A percentile compares a stretch with the other conserved stretches of the same genome.
phyloP scores from a whole-genome alignment of 106 monocot species.

The Apostasia shenzhenica region DNA sequence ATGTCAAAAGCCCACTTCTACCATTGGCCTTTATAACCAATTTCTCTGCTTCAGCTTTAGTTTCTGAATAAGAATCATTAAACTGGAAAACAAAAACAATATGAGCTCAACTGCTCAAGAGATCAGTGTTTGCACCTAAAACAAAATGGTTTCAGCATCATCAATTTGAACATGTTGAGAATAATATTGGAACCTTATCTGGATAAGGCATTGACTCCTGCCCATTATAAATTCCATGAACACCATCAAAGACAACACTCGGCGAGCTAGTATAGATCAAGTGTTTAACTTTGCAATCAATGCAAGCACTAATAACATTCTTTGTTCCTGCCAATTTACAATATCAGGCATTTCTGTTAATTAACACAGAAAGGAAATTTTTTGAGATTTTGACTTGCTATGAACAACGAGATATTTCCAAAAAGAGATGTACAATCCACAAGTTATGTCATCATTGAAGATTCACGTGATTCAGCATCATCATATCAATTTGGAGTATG shows the following conservation, averaged over 20 bases:
- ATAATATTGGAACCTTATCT: constrained; percentile 37
- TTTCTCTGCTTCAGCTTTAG: constrained; percentile 93
- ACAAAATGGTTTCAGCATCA: not conserved
- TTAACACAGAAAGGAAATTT: not conserved
- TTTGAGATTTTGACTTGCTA: not conserved
- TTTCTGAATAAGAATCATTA: constrained; percentile 97
- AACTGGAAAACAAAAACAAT: constrained; percentile 41
- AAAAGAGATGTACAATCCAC: too few relatives aligned
- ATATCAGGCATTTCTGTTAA: not conserved
- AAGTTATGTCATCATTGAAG: too few relatives aligned
- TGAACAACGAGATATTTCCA: too few relatives aligned
- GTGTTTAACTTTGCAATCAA: constrained; percentile 87
- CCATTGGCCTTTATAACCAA: constrained; percentile 85
- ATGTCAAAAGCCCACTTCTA: constrained; percentile 72
- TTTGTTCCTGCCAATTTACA: constrained; percentile 61
- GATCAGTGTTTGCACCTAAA: constrained; percentile 1
- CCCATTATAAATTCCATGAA: constrained; percentile 75
- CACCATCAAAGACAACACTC: constrained; percentile 92
- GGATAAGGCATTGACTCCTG: constrained; percentile 81
- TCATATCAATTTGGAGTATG: too few relatives aligned
- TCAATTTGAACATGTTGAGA: not conserved
- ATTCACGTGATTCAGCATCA: too few relatives aligned
- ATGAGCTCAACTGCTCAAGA: not conserved
- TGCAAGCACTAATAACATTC: constrained; percentile 93
- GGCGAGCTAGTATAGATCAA: constrained; percentile 95